phyloP scores from a whole-genome alignment of 495 filamentous ascomycete species.

The Annulohypoxylon bovei region DNA sequence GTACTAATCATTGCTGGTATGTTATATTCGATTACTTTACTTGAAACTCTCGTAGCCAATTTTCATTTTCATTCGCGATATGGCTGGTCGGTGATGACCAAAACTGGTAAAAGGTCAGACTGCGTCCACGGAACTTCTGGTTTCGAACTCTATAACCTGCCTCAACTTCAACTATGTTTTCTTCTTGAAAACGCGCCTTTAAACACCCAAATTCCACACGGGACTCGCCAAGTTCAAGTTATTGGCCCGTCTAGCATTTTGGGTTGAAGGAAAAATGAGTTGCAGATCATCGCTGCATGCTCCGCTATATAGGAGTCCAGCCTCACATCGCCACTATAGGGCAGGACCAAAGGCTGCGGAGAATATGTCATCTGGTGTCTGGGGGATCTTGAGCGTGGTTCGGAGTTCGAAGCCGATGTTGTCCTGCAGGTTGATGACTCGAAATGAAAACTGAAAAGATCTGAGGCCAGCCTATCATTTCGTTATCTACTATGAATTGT shows the following conservation, averaged over 20 bases:
- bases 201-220: not conserved
- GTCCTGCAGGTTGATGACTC: slow-evolving; percentile 55
- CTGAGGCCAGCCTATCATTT: slow-evolving; percentile 55
- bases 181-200: slow-evolving; percentile 33
- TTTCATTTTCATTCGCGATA: slow-evolving; percentile 9
- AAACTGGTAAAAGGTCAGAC: slow-evolving; percentile 72
- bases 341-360: slow-evolving; percentile 60
- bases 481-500: not conserved
- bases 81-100: slow-evolving; percentile 64
- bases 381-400: slow-evolving; percentile 22
- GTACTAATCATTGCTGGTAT: slow-evolving; percentile 11
- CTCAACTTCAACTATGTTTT: slow-evolving; percentile 40
- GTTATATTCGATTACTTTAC: slow-evolving; percentile 5
- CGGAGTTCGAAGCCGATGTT: slow-evolving; percentile 50
- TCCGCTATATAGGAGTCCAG: slow-evolving; percentile 53
- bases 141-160: slow-evolving; percentile 42
- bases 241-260: slow-evolving; percentile 22
- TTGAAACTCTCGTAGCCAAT: not conserved
- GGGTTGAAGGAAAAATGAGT: slow-evolving; percentile 43
- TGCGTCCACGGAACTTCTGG: slow-evolving; percentile 54
- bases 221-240: slow-evolving; percentile 16
- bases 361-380: slow-evolving; percentile 32
- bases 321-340: slow-evolving; percentile 47
- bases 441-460: slow-evolving; percentile 64
- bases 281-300: slow-evolving; percentile 43